phyloP scores from a whole-genome alignment of 2,329 filamentous ascomycete species.

The Pyricularia pennisetigena region DNA sequence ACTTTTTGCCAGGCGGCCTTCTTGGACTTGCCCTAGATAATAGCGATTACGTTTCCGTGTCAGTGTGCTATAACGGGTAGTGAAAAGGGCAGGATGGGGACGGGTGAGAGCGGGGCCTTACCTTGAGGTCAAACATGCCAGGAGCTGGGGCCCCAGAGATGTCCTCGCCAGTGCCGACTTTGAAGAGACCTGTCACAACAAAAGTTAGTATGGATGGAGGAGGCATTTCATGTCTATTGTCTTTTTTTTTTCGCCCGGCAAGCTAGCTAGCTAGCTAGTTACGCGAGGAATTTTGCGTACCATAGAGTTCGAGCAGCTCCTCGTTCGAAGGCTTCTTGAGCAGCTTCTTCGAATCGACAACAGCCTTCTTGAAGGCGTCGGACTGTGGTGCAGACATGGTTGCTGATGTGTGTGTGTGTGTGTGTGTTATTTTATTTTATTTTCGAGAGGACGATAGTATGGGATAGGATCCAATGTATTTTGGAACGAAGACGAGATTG shows the following conservation, averaged over 20 bases:
- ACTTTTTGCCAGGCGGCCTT: constrained; percentile 65
- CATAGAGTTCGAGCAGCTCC: constrained; percentile 55
- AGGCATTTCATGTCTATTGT: background rate
- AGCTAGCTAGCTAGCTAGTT: background rate
- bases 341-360: constrained; percentile 57
- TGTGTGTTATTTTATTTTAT: background rate
- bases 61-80: constrained; percentile 1
- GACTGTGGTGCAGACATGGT: constrained; percentile 31
- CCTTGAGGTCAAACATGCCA: constrained; percentile 64
- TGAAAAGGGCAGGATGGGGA: constrained; percentile 2
- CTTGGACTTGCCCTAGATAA: constrained; percentile 64
- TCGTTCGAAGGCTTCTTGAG: constrained; percentile 53
- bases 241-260: too few species aligned
- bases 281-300: constrained; percentile 26
- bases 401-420: background rate
- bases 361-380: constrained; percentile 44
- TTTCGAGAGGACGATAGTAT: background rate
- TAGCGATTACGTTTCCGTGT: background rate
- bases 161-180: constrained; percentile 47
- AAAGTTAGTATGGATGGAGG: background rate
- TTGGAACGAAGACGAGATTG: background rate
- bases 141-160: constrained; percentile 45
- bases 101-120: constrained; percentile 18
- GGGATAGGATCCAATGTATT: background rate
- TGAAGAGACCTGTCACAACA: constrained; percentile 42